These are phyloP conservation scores for Leucocoprinus birnbaumii DNA, from an alignment of 768 basidiomycete species.

Conservation along the genomic window DNA sequence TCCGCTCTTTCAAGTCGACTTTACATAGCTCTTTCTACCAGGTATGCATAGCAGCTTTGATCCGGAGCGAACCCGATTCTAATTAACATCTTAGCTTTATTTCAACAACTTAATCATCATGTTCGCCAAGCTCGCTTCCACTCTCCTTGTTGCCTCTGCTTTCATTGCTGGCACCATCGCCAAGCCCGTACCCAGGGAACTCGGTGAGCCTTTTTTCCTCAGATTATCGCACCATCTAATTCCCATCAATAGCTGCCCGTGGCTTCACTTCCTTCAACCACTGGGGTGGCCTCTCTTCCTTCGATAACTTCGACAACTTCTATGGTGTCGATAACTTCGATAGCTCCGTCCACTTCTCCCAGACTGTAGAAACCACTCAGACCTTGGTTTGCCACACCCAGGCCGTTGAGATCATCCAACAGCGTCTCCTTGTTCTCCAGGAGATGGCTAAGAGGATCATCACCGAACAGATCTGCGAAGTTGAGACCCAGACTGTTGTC, in stretches of 20 bases:
- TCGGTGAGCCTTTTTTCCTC: background rate
- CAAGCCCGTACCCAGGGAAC: slow-evolving; percentile 13
- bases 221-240: background rate
- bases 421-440: slow-evolving; percentile 38
- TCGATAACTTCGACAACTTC: slow-evolving; percentile 19
- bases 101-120: slow-evolving; percentile 10
- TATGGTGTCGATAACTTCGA: slow-evolving; percentile 42
- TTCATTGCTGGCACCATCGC: slow-evolving; percentile 16
- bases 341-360: slow-evolving; percentile 27
- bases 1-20: slow-evolving; percentile 7
- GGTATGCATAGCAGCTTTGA: background rate
- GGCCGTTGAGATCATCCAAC: slow-evolving; percentile 39
- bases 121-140: slow-evolving; percentile 19
- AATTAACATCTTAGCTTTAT: background rate
- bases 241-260: background rate
- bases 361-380: slow-evolving; percentile 30
- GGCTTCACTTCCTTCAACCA: slow-evolving; percentile 26
- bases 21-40: background rate
- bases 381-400: slow-evolving; percentile 37
- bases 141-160: slow-evolving; percentile 16
- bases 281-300: slow-evolving; percentile 35
- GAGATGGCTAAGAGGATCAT: slow-evolving; percentile 48
- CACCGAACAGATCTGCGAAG: slow-evolving; percentile 44
- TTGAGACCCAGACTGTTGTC: slow-evolving; percentile 42
- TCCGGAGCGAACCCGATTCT: background rate